These are phyloP conservation scores for Kappamyces sp. DNA, from an alignment of 192 early-diverging fungal genomes.

Conservation along the genomic window DNA sequence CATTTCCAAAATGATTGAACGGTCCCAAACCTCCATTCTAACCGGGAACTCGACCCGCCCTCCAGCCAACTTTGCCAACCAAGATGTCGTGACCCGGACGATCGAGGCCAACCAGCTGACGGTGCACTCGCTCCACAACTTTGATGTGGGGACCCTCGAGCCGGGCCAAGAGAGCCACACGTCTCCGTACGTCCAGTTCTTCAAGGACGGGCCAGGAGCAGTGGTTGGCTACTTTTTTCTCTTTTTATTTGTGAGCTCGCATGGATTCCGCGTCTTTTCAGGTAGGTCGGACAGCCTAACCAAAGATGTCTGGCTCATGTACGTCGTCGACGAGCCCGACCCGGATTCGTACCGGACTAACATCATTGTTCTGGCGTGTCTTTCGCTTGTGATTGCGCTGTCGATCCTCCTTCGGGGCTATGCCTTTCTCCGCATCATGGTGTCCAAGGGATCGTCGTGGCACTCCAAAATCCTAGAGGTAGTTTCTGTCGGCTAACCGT, in stretches of 20 bases:
- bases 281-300: slow-evolving; percentile 11
- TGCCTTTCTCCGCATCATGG: slow-evolving; percentile 14
- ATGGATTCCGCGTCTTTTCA: slow-evolving; percentile 44
- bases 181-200: slow-evolving; percentile 29
- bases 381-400: slow-evolving; percentile 24
- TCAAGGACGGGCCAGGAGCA: slow-evolving; percentile 34
- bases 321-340: slow-evolving; percentile 4
- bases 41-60: slow-evolving; percentile 33
- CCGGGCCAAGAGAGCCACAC: slow-evolving; percentile 20
- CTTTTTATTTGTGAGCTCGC: slow-evolving; percentile 42
- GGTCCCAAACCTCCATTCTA: slow-evolving; percentile 54
- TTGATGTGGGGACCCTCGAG: slow-evolving; percentile 33
- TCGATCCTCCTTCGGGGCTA: slow-evolving; percentile 20
- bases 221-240: slow-evolving; percentile 37
- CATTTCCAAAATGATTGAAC: slow-evolving; percentile 67
- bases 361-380: slow-evolving; percentile 17
- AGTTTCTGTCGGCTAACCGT: slow-evolving; percentile 10
- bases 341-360: slow-evolving; percentile 9
- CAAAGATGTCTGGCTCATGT: slow-evolving; percentile 22
- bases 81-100: slow-evolving; percentile 53
- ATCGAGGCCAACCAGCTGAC: slow-evolving; percentile 69
- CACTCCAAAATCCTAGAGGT: slow-evolving; percentile 29
- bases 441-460: slow-evolving; percentile 24
- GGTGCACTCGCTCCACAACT: slow-evolving; percentile 54
- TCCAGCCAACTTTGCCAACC: slow-evolving; percentile 45